These are phyloP conservation scores for Lasiosphaeris hirsuta DNA, from an alignment of 495 filamentous ascomycete species.

Conservation along the genomic window DNA sequence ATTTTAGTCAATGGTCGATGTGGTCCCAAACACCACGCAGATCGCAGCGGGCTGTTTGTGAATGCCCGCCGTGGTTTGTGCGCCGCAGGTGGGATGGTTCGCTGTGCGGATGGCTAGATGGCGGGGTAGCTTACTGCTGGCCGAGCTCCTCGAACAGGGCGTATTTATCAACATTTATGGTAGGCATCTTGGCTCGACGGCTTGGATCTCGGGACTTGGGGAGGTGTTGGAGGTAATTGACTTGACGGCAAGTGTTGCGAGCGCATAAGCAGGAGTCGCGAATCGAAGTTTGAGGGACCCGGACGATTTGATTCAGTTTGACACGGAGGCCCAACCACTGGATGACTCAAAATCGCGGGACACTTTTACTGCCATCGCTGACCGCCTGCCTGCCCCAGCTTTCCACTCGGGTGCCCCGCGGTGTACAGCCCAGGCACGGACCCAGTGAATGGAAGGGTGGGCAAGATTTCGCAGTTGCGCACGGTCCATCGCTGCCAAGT, in stretches of 20 bases:
- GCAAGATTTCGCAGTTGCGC: constrained; percentile 17
- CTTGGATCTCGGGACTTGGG: neutral
- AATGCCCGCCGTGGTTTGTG: neutral
- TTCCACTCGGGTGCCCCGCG: neutral
- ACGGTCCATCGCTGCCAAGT: constrained; percentile 10
- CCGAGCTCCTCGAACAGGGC: constrained; percentile 90
- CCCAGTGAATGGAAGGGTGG: neutral
- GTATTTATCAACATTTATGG: constrained; percentile 91
- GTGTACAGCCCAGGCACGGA: neutral
- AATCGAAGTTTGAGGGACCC: constrained; percentile 7
- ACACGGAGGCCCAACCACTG: constrained; percentile 18
- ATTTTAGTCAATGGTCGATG: constrained; percentile 3
- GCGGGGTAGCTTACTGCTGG: constrained; percentile 62
- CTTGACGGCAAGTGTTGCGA: constrained; percentile 3
- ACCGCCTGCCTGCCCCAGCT: constrained; percentile 11
- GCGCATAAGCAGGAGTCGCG: constrained; percentile 9
- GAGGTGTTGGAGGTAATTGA: constrained; percentile 15
- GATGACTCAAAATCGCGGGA: constrained; percentile 36
- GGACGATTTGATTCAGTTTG: constrained; percentile 19
- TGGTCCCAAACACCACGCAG: neutral
- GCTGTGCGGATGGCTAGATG: constrained; percentile 16
- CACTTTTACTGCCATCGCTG: constrained; percentile 20
- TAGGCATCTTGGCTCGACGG: constrained; percentile 61
- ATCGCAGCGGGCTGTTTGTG: neutral
- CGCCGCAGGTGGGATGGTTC: constrained; percentile 1